Base-by-base conservation (phyloP, 768 basidiomycete genomes). In the Collybia nuda region DNA sequence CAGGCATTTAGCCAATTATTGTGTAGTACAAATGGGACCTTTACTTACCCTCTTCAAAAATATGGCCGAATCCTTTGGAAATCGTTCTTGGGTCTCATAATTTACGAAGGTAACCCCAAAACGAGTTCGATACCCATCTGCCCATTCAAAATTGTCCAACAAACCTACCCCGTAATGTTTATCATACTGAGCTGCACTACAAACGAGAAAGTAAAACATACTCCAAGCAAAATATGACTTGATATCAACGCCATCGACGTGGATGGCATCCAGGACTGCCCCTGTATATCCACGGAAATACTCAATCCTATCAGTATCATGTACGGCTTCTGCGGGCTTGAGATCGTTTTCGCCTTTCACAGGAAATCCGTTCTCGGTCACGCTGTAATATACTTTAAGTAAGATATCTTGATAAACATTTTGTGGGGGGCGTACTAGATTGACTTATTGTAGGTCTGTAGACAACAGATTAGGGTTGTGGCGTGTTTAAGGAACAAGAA, bases 111-210 rank as follows among this genome's bases (percentile, higher is more conserved):
- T 86, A 44, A 85, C 76, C 15, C 85, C 85, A 57, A 88, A 88
- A 6, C 86, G 80, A 4, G 81, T 81, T 29, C 64, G 67, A 56
- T 85, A 85, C 6, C 86, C 84, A 52, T 87, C 85, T 18, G 82
- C 80, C 84, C 86, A 85, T 62, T 88, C 86, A 51, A 86, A 85
- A 61, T 86, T 86, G 57, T 86, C 84, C 51, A 87, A 57, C 40
- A 87, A 68, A 66, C 82, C 81, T 82, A 51, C 29, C 38, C 9
- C 24, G 48, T 24, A 7, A 46, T 5, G 21, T 55, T 44, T 58
- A 47, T 7, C n/a, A 23, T 9, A 35, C 21, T 40, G 24, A 52
- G 26, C 8, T 23, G 12, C 24, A 7, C 8, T 22, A 19, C 28
- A 26, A 29, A 38, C 14, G 1, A 40, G 38, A 15, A 45, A 38